phyloP scores from a whole-genome alignment of 192 early-diverging fungal genomes.

The Backusella mclennaniae region DNA sequence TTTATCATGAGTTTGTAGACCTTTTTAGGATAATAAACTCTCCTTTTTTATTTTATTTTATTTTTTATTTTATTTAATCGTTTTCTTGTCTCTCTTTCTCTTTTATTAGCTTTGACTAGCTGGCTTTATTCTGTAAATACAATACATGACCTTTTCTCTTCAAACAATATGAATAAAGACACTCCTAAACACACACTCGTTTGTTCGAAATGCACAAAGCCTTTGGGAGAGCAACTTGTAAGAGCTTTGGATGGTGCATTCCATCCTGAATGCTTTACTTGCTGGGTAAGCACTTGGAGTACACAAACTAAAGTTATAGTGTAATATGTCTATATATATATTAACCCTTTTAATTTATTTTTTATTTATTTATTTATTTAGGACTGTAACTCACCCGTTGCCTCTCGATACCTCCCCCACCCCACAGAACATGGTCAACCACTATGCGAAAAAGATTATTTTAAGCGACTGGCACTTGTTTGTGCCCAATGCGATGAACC shows the following conservation, averaged over 20 bases:
- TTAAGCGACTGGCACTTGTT: slow-evolving; percentile 76
- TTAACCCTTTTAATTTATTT: slow-evolving; percentile 19
- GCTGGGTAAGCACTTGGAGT: slow-evolving; percentile 65
- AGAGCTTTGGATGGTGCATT: slow-evolving; percentile 81
- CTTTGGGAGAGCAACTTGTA: slow-evolving; percentile 88
- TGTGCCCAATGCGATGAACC: slow-evolving; percentile 88
- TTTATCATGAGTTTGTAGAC: background rate
- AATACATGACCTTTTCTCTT: background rate
- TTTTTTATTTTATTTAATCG: background rate
- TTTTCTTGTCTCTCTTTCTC: background rate
- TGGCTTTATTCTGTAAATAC: background rate
- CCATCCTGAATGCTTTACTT: slow-evolving; percentile 95
- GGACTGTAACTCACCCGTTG: slow-evolving; percentile 78
- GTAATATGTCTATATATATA: slow-evolving; percentile 35
- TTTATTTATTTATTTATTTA: slow-evolving; percentile 33
- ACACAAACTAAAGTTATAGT: background rate
- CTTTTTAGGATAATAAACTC: background rate
- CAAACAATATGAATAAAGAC: slow-evolving; percentile 12
- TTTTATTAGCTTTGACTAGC: background rate
- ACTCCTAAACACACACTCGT: background rate
- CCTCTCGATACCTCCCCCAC: slow-evolving; percentile 85
- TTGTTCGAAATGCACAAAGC: slow-evolving; percentile 54
- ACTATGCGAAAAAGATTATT: slow-evolving; percentile 90
- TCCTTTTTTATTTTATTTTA: slow-evolving; percentile 7
- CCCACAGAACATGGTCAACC: slow-evolving; percentile 58